Evolutionary conservation across 768 basidiomycete genomes (phyloP), one percentile per base, ranked within the genome.

Genomic region (Hebeloma cylindrosporum): DNA sequence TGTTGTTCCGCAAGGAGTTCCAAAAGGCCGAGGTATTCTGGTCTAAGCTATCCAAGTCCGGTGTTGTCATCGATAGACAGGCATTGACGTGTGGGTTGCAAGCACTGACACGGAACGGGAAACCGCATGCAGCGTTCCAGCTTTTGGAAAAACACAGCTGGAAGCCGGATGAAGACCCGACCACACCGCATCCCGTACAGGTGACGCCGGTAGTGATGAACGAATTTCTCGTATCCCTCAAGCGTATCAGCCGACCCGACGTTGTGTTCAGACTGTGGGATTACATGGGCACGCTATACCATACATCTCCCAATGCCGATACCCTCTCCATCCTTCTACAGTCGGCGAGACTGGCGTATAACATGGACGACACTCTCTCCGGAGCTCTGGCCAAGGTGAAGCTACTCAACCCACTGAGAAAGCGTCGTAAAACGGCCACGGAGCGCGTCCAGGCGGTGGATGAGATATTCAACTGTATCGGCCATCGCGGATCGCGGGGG

Each of bases 261-360:
- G 65, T 75, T 5, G 73, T 83, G 3, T 83, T 87, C 59, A 65
- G 65, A 31, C 55, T 90, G 1, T 92, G 86, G 84, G 80, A 83
- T n/a, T 63, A 79, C 18, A 77, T 88, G 64, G 66, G 67, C 3
- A 54, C 62, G 0, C 60, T 90, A 3, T 93, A 85, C 59, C 72
- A 68, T 4, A 66, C 83, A 0, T 60, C 66, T 3, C 83, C 83
- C 0, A 77, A 85, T 34, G 60, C 71, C 13, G 60, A 63, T 38
- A 78, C 84, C 22, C 74, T 92, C 40, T 69, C 72, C 32, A 68
- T 83, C 41, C 57, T 92, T 8, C 71, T 91, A 36, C 74, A 80
- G 40, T 69, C 80, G 1, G 82, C 84, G 1, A 69, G 81, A 2
- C 65, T 74, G 13, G 78, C 80, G 3, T 63, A 68, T 17, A 69